Conservation (phyloP, 2,329 filamentous ascomycete species). For the Neopestalotiopsis sp. region DNA sequence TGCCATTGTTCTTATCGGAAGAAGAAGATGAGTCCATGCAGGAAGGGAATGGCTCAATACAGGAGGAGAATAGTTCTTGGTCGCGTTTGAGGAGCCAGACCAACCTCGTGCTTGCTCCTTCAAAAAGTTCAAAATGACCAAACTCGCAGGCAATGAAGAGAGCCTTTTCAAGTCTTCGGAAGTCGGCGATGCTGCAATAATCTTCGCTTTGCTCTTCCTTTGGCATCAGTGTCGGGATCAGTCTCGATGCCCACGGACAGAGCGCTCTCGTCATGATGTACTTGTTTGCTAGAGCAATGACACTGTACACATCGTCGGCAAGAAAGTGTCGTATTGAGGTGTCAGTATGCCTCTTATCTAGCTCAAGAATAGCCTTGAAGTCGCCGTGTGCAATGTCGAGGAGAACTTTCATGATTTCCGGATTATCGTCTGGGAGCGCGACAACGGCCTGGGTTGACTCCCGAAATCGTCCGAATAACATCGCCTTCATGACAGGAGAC, state of each 20-base stretch:
- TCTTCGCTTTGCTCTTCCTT: not conserved
- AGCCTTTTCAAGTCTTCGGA: not conserved
- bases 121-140: not conserved
- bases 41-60: not conserved
- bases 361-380: not conserved
- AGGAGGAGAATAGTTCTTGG: not conserved
- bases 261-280: not conserved
- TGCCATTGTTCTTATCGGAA: not conserved
- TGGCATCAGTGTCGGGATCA: not conserved
- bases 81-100: not conserved
- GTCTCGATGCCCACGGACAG: not conserved
- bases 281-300: not conserved
- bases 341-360: not conserved
- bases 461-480: too few relatives aligned
- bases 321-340: not conserved
- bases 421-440: too few relatives aligned
- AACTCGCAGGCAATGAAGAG: not conserved
- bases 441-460: too few relatives aligned
- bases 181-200: not conserved
- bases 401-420: not conserved
- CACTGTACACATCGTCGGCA: not conserved
- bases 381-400: not conserved
- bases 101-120: not conserved
- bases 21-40: not conserved
- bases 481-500: too few relatives aligned